Evolutionary conservation across 2,329 filamentous ascomycete species (phyloP), one percentile per base, ranked within the genome.

Genomic region (Fusarium pininemorale): DNA sequence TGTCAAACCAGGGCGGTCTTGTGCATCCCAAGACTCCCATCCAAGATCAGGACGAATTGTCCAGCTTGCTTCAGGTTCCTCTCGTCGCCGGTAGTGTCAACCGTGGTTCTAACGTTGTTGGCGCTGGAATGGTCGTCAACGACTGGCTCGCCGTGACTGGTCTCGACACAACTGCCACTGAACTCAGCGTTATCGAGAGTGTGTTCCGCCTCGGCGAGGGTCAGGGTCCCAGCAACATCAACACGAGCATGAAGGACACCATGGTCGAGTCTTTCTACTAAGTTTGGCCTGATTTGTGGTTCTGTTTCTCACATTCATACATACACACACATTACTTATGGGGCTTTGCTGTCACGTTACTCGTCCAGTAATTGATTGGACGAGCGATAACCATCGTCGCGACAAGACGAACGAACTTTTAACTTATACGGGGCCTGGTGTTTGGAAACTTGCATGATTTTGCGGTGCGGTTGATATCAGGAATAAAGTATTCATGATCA

Each of bases 221-320:
- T 61, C 89, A 91, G 76, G 94, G 90, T 12, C 92, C 94, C 57
- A 90, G 90, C 80, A 91, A 90, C 79, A 94, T 96, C 85, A 94
- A 94, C 83, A 93, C 91, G 59, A 91, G 86, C 77, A 92, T 98
- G 87, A 98, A 98, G 90, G 96, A 98, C 83, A 96, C 95, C 75
- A 97, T 99, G 90, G 96, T 99, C 72, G 96, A 99, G 88, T 97
- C 94, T 79, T 99, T 98, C 87, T 99, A 99, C 87, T 99, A 89
- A 88, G 64, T 28, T 51, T 63, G 50, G 41, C 51, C 39, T 66
- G 45, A 42, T 68, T 39, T 18, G 38, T 61, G 60, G 35, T n/a
- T 69, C 50, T 50, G 44, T 42, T 69, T 66, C 56, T 54, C 62
- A 32, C 53, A 44, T 64, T 32, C 60, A 44, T 60, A 48, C 39